Conservation (phyloP, 352 stramenopile species). For the Phytophthora capsici region DNA sequence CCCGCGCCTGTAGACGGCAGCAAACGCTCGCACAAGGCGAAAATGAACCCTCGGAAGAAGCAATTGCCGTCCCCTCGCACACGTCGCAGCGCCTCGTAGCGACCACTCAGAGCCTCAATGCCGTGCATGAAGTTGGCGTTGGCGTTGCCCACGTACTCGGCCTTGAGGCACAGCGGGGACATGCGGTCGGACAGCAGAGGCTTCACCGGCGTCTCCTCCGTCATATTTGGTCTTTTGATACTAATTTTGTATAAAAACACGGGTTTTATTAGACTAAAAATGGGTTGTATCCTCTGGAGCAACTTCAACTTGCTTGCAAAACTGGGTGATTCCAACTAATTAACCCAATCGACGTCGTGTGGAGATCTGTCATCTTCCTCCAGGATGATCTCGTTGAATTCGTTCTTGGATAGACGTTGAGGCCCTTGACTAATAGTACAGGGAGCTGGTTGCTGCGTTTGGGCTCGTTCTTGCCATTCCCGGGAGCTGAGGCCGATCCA, state of each 20-base stretch:
- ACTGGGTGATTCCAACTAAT: neutral
- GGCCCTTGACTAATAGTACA: neutral
- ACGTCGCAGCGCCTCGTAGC: slow-evolving; percentile 79
- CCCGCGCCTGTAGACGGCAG: slow-evolving; percentile 38
- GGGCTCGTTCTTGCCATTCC: slow-evolving; percentile 45
- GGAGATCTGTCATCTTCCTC: slow-evolving; percentile 26
- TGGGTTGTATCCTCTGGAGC: too few species aligned
- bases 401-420: neutral
- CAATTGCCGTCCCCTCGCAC: slow-evolving; percentile 93
- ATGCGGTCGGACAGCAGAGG: slow-evolving; percentile 68
- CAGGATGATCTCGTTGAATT: slow-evolving; percentile 14
- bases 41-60: slow-evolving; percentile 93
- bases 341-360: slow-evolving; percentile 32
- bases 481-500: slow-evolving; percentile 51
- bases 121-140: slow-evolving; percentile 78
- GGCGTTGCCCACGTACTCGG: slow-evolving; percentile 77
- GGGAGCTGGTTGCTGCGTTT: neutral
- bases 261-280: neutral
- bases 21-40: slow-evolving; percentile 85
- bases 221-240: too few species aligned
- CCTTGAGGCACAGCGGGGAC: slow-evolving; percentile 60
- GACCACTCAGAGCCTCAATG: slow-evolving; percentile 65
- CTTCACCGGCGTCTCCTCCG: neutral
- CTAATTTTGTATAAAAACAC: too few species aligned
- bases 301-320: slow-evolving; percentile 1